Evolutionary conservation across 2,329 filamentous ascomycete species (phyloP).

Genomic region (Fusarium brevicatenulatum): DNA sequence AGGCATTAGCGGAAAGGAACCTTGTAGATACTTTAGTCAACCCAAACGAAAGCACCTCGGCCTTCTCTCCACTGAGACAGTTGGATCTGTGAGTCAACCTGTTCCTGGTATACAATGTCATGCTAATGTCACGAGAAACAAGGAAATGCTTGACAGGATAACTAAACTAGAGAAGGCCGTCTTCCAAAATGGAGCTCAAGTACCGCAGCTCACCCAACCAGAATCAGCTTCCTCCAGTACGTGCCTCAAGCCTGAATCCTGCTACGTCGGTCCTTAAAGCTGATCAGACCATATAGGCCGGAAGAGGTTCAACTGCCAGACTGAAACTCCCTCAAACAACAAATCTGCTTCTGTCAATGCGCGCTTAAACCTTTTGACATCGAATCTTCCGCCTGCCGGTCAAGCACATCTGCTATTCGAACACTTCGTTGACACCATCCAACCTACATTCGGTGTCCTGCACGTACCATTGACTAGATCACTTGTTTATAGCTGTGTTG

Average conservation of each 20-base stretch:
- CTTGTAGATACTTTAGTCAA: background rate
- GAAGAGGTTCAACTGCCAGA: background rate
- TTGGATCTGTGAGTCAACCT: background rate
- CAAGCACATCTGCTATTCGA: background rate
- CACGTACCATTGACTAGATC: background rate
- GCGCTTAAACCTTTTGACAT: background rate
- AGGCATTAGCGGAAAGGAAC: background rate
- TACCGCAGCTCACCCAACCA: background rate
- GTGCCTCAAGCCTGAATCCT: no score
- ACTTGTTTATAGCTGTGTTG: background rate
- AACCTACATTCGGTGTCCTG: background rate
- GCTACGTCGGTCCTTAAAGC: background rate
- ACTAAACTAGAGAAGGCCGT: background rate
- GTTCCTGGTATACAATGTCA: no score
- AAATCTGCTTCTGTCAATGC: no score
- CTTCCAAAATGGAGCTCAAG: background rate
- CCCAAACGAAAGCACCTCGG: background rate
- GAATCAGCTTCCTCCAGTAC: background rate
- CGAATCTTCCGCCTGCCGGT: background rate
- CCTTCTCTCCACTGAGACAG: background rate
- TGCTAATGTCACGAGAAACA: background rate
- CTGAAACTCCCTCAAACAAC: fast-evolving
- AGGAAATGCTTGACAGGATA: background rate
- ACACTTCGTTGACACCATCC: background rate
- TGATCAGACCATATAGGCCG: background rate